These are phyloP conservation scores for Termitomyces sp. DNA, from an alignment of 768 basidiomycete genomes.

Conservation along the genomic window DNA sequence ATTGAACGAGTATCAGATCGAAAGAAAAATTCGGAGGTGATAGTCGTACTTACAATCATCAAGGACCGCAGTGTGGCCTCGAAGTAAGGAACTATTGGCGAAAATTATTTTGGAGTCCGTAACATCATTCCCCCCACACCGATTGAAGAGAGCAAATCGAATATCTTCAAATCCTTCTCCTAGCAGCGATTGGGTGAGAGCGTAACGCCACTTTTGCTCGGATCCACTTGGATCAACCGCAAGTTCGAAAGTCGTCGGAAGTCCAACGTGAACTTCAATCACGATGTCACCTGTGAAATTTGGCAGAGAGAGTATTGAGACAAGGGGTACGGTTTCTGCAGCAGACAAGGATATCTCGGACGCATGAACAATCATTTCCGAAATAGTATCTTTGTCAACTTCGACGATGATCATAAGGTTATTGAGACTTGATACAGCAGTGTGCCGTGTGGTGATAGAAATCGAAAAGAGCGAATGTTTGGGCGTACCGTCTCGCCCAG, in stretches of 20 bases:
- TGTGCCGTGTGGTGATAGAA: background rate
- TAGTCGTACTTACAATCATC: conserved; percentile 10
- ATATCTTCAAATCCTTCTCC: conserved; percentile 11
- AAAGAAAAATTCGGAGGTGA: background rate
- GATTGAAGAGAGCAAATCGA: conserved; percentile 16
- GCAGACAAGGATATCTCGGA: background rate
- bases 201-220: background rate
- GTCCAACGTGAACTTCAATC: conserved; percentile 2
- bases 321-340: background rate
- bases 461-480: conserved; percentile 2
- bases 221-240: background rate
- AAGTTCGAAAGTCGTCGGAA: conserved; percentile 1
- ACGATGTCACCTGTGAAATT: conserved; percentile 2
- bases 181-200: conserved; percentile 8
- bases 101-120: conserved; percentile 11
- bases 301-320: background rate
- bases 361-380: background rate
- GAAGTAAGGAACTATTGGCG: conserved; percentile 10
- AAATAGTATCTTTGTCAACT: background rate
- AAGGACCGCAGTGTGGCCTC: conserved; percentile 11
- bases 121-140: background rate
- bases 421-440: background rate
- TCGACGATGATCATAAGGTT: background rate
- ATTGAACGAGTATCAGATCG: background rate
- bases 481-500: background rate